Evolutionary conservation across 306 rosid species (phyloP), one percentile per base, ranked within the genome.

Genomic region (Lagenaria siceraria): DNA sequence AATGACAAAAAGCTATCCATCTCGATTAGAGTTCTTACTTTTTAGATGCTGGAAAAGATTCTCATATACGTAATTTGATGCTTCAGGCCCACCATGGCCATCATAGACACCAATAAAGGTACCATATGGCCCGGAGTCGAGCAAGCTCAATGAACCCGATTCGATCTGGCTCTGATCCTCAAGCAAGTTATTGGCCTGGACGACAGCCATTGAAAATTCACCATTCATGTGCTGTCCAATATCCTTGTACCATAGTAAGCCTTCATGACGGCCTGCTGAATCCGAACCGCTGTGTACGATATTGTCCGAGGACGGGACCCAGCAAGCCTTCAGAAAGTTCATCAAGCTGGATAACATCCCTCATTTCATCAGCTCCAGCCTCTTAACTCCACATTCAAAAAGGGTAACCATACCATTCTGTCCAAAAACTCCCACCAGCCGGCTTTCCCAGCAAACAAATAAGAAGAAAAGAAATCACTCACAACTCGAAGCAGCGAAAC

Each of bases 1-100:
- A 24, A 14, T 19, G 17, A 43, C 10, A 60, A 63, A 46, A 53
- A 17, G n/a, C 46, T 21, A 63, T 70, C 48, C 13, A 25, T 40
- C 48, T 71, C 36, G 38, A 53, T 52, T 52, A 43, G 46, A 75
- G 29, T 58, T 38, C 85, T 79, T 91, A 92, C 97, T 78, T 78
- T 91, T 93, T 12, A 93, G 80, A 82, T 93, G 89, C 66, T 87
- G 96, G 79, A 93, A 93, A 25, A 93, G 93, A 49, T 90, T 76
- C 56, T 93, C 93, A 61, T 88, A 86, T 31, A 93, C 36, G 83
- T 82, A 93, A n/a, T 96, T 91, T 2, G 98, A 91, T 3, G 98
- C 88, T 88, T 93, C 98, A 1, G 98, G 98, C 53, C 98, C 98
- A 1, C 98, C 98, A 19, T 93, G 98, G 61, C 98, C 98, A 56